Base-by-base conservation (phyloP, 2,329 filamentous ascomycete genomes). In the Monosporascus sp. region DNA sequence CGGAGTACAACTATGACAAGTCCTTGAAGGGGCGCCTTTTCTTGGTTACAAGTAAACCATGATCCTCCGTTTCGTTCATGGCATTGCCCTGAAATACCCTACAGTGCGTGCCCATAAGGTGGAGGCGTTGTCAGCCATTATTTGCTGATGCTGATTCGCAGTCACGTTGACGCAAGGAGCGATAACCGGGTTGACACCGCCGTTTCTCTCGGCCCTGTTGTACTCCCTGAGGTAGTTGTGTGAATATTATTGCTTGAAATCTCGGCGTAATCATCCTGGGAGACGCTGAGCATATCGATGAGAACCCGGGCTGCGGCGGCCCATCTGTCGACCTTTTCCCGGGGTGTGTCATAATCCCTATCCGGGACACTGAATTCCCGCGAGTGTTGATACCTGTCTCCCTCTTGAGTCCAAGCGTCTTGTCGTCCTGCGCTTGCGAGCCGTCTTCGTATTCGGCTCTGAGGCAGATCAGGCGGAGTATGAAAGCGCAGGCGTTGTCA, bases 261-360 rank as follows among this genome's bases (percentile, higher is more conserved):
- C 14, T 4, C 6, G 17, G 45, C 31, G 15, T 49, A 54, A 1
- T 2, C 3, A 5, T 56, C 20, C 11, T 49, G 43, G 27, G 39
- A 25, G 7, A 18, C 39, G 1, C 2, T 1, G 20, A 60, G 53
- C 43, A 50, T 54, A 2, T 14, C 2, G 27, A 50, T 58, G 3
- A 60, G 45, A 6, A 58, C 53, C n/a, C 45, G 58, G 7, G 46
- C 46, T 6, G 53, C 51, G 1, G 53, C 51, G 1, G 37, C 48
- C 58, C 58, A 60, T 22, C 53, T 54, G 31, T 57, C 58, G 4
- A 45, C 48, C 0, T 11, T 17, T 2, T 51, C 51, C 58, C 58
- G 58, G 1, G 1, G 4, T 2, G 7, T 7, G 37, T 54, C 55
- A 48, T 57, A 57, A 20, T 50, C 36, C 2, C 51, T 47, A 4